Evolutionary conservation across 129 eudicot genomes (phyloP).

Genomic region (Flaveria ramosissima): DNA sequence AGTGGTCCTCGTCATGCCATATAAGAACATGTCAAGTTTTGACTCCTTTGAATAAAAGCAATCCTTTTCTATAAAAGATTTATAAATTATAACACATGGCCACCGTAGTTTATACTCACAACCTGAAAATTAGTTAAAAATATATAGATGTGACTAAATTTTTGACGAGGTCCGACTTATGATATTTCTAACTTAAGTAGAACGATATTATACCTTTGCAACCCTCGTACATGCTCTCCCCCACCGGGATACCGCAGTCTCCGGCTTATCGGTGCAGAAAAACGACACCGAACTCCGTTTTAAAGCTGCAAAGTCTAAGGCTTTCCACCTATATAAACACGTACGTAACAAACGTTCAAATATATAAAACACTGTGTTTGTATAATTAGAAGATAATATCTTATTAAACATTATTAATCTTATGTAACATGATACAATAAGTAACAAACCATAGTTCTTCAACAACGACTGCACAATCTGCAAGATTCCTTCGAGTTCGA

Average conservation of each 20-base stretch:
- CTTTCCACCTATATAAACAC: conserved; percentile 68
- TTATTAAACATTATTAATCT: too few relatives aligned
- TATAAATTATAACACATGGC: not conserved
- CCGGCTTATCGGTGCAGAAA: conserved; percentile 53
- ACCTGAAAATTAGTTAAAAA: too few relatives aligned
- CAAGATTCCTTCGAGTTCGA: conserved; percentile 73
- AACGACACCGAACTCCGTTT: conserved; percentile 64
- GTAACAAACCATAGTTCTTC: conserved; percentile 64
- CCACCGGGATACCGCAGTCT: conserved; percentile 82
- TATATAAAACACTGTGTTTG: too few relatives aligned
- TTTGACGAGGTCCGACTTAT: conserved; percentile 20
- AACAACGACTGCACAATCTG: conserved; percentile 80
- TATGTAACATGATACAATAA: not conserved
- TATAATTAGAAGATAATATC: not conserved
- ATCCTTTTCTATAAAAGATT: not conserved
- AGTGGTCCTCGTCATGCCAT: conserved; percentile 25
- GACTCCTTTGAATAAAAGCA: conserved; percentile 2
- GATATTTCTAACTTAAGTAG: not conserved
- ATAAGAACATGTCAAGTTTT: conserved; percentile 35
- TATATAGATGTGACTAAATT: not conserved
- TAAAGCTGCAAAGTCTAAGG: conserved; percentile 64
- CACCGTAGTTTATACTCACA: not conserved
- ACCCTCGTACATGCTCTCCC: conserved; percentile 73
- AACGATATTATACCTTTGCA: conserved; percentile 63
- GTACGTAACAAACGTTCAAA: too few relatives aligned